phyloP scores from a whole-genome alignment of 805 yeast genomes.

The Lipomyces kockii region DNA sequence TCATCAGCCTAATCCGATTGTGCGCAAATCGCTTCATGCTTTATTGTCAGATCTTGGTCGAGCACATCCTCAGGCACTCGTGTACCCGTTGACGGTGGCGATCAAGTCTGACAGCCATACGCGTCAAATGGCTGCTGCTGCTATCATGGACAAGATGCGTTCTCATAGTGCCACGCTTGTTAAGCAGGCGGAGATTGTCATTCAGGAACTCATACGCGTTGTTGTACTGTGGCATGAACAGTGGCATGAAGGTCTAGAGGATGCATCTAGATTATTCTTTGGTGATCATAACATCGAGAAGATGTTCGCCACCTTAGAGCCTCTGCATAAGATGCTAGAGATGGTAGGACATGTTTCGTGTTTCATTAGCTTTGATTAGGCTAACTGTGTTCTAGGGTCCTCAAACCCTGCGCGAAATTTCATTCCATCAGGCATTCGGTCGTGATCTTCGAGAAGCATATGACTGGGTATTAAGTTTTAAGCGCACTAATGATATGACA shows the following conservation, averaged over 20 bases:
- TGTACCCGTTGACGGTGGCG: slow-evolving; percentile 94
- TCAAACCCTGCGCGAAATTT: slow-evolving; percentile 87
- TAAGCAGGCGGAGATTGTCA: slow-evolving; percentile 91
- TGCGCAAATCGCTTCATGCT: slow-evolving; percentile 77
- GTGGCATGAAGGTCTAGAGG: slow-evolving; percentile 98
- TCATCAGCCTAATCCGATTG: slow-evolving; percentile 89
- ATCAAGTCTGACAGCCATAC: slow-evolving; percentile 89
- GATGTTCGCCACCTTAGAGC: slow-evolving; percentile 90
- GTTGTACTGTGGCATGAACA: slow-evolving; percentile 97
- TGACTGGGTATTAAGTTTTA: slow-evolving; percentile 88
- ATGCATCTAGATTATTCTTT: slow-evolving; percentile 90
- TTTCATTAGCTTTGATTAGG: neutral
- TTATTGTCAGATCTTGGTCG: slow-evolving; percentile 85
- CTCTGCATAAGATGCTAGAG: slow-evolving; percentile 81
- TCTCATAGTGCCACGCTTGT: slow-evolving; percentile 83
- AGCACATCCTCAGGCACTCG: slow-evolving; percentile 96
- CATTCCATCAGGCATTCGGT: slow-evolving; percentile 92
- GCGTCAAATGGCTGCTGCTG: slow-evolving; percentile 87
- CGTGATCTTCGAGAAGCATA: slow-evolving; percentile 89
- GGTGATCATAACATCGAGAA: slow-evolving; percentile 94
- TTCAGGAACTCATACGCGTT: slow-evolving; percentile 88
- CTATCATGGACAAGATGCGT: slow-evolving; percentile 90
- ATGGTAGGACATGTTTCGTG: slow-evolving; percentile 47
- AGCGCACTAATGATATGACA: slow-evolving; percentile 81
- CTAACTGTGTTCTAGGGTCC: slow-evolving; percentile 55